A percentile compares a stretch with the other conserved stretches of the same genome.
Conservation (phyloP, 257 asterid genomes). For the Verbena officinalis region DNA sequence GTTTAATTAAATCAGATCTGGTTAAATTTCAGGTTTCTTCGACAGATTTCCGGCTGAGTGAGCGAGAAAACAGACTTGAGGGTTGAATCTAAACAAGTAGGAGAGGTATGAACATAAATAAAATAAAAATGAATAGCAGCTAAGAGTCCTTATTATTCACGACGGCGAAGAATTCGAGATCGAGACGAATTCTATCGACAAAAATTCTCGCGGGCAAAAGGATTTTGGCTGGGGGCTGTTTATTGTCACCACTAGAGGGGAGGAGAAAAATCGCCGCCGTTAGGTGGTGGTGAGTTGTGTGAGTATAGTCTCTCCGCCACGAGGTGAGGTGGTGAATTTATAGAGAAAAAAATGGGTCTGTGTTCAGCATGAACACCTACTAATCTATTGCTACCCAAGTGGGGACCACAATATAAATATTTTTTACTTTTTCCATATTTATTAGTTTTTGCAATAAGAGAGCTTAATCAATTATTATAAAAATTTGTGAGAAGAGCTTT, state of each 20-base stretch:
- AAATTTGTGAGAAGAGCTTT: no score
- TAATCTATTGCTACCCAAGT: neutral
- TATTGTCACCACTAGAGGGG: neutral
- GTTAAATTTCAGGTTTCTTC: neutral
- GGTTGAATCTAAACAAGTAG: conserved; percentile 3
- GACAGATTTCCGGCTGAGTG: neutral
- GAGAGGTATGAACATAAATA: neutral
- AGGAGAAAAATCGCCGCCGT: conserved; percentile 38
- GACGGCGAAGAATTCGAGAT: conserved; percentile 30
- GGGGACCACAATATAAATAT: conserved; percentile 35
- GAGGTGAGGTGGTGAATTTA: conserved; percentile 46
- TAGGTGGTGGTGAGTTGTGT: conserved; percentile 36
- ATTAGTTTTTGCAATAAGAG: no score
- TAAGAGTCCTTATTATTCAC: conserved; percentile 29
- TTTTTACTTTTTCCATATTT: no score
- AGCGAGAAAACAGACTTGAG: neutral
- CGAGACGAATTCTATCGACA: neutral
- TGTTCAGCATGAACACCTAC: conserved; percentile 24
- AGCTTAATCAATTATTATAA: no score
- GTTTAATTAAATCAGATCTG: conserved; percentile 33
- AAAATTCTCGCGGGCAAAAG: neutral
- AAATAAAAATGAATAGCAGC: neutral
- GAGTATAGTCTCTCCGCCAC: conserved; percentile 31
- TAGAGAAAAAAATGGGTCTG: conserved; percentile 36
- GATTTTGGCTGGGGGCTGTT: neutral